Percentiles rank a stretch among this genome's conserved stretches.
Evolutionary conservation across 1,284 basidiomycete genomes (phyloP).

Genomic region (Flammula alnicola): DNA sequence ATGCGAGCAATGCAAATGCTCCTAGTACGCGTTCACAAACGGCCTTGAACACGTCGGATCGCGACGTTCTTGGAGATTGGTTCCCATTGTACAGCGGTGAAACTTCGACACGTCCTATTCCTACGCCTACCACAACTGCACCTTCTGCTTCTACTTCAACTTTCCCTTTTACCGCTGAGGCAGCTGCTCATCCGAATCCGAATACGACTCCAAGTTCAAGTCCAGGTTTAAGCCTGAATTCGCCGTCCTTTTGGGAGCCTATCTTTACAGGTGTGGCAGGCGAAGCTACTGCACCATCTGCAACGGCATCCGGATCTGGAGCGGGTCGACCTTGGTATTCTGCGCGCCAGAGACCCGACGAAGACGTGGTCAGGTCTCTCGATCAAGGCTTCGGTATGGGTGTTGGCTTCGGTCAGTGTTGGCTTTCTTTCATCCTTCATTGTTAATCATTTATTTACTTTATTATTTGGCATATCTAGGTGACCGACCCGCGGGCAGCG

Average conservation of each 20-base stretch:
- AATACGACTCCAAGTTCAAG: constrained; percentile 1
- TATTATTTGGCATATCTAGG: not conserved
- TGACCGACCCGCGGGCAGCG: not conserved
- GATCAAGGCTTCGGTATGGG: constrained; percentile 9
- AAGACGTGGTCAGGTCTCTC: constrained; percentile 10
- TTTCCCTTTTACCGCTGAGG: not conserved
- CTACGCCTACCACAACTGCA: not conserved
- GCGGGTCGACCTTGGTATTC: not conserved
- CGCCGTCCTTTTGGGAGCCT: constrained; percentile 5
- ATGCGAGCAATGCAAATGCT: too few relatives aligned
- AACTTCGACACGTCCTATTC: not conserved
- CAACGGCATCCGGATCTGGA: not conserved
- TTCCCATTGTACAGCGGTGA: constrained; percentile 3
- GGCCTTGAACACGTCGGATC: too few relatives aligned
- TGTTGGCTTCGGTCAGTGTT: constrained; percentile 10
- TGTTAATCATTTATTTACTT: not conserved
- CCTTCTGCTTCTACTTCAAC: not conserved
- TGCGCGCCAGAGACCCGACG: constrained; percentile 6
- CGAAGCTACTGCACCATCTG: not conserved
- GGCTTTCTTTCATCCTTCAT: constrained; percentile 1
- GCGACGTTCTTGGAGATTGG: constrained; percentile 1
- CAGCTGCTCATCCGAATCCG: constrained; percentile 1
- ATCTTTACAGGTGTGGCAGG: not conserved
- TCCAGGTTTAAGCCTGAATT: not conserved
- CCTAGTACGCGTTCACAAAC: too few relatives aligned